Evolutionary conservation across 306 rosid species (phyloP).

Genomic region (Cucumis hystrix): DNA sequence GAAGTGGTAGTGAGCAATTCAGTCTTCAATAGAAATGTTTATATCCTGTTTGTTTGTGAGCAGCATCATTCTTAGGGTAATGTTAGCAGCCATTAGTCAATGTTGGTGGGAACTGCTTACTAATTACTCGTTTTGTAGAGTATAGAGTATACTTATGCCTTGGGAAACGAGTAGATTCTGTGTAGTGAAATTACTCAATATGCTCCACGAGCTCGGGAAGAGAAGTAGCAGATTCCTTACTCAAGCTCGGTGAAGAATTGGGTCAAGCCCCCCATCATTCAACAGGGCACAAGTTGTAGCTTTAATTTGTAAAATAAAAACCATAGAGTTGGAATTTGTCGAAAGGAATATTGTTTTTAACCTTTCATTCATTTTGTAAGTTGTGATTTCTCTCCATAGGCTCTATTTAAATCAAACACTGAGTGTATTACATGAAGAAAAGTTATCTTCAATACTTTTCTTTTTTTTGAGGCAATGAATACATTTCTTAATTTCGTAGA

Average conservation of each 20-base stretch:
- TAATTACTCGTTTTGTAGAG: no score
- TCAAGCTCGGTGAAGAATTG: background rate
- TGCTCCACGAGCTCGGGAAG: background rate
- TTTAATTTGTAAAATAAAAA: background rate
- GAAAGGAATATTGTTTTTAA: background rate
- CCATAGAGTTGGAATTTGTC: background rate
- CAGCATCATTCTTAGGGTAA: background rate
- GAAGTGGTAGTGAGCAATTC: background rate
- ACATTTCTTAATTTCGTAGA: no score
- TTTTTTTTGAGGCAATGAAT: no score
- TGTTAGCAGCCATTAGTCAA: background rate
- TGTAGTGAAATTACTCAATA: background rate
- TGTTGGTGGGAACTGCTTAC: background rate
- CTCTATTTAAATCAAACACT: background rate
- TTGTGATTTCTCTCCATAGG: background rate
- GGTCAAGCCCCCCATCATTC: background rate
- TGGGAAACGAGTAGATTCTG: background rate
- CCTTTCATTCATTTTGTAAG: background rate
- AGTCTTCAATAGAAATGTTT: background rate
- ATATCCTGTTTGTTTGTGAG: background rate
- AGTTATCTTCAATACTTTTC: no score
- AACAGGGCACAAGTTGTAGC: background rate
- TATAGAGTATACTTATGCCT: background rate
- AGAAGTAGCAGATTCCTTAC: background rate
- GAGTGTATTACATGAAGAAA: background rate